Evolutionary conservation across 192 early-diverging fungal genomes (phyloP), one percentile per base, ranked within the genome.

Genomic region (Phlyctochytrium bullatum): DNA sequence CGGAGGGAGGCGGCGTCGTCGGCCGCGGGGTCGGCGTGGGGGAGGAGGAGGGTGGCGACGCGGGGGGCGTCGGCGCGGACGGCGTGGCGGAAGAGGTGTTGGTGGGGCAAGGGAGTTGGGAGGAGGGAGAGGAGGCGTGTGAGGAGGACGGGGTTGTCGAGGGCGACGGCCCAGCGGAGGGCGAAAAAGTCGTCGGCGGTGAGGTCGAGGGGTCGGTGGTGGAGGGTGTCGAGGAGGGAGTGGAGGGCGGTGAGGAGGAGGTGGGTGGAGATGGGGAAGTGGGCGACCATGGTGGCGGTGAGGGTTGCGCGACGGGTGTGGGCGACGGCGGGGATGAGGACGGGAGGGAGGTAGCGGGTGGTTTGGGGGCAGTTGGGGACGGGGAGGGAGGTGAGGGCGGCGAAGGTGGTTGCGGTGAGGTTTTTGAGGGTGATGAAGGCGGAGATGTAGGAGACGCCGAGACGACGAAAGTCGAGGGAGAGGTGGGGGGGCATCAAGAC

Each of bases 1-100:
- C 40, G 6, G 40, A 47, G 10, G 10, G 40, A 6, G 40, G 20
- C 10, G 40, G 6, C 40, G 40, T 47, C 40, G 40, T 47, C 40
- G 40, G 6, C 6, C 10, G 40, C 20, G 40, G 40, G 40, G 40
- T 47, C 40, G 10, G 20, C 40, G 40, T 20, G 40, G 40, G 6
- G 20, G 40, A 47, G 40, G 40, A 47, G 40, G 40, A 47, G 20
- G 6, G 10, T 6, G 40, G 20, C 40, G 10, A 47, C 40, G 40
- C 40, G 40, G 40, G 20, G 6, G 40, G 40, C 6, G 20, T 20
- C 40, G 40, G 40, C 40, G 6, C 40, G 40, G 40, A 47, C 40
- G 40, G 40, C 40, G 40, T 47, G 40, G 40, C 40, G 40, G 20
- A 47, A 20, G 40, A 47, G 40, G 40, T 47, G 40, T 47, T 47